Base-by-base conservation (phyloP, 2,329 filamentous ascomycete species). In the Gnomoniopsis smithogilvyi region DNA sequence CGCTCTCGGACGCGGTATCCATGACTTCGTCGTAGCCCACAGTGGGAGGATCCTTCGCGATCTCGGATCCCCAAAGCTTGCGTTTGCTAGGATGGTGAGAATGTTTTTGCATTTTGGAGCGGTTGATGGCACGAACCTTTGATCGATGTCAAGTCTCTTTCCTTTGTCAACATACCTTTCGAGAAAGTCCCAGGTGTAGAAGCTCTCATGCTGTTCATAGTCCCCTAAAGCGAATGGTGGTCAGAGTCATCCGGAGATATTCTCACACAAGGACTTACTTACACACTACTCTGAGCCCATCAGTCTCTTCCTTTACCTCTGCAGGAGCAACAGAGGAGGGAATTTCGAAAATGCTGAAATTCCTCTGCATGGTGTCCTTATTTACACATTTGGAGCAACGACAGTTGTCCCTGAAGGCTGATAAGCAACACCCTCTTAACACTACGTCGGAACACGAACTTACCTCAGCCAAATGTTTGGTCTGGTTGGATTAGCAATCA, bases 371-470 rank as follows among this genome's bases (percentile, higher is more conserved):
- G 4, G 90, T 93, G 62, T 86, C 82, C 58, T 83, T 82, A 70
- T 92, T 87, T 24, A 89, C 79, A 68, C 90, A 92, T 61, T 76
- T 70, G 1, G 72, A 66, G 68, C 89, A 93, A 60, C 85, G 87
- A 67, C 90, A 93, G 67, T 91, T 89, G 66, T 92, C 89, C 63
- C 89, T 87, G 15, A 12, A 22, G 15, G 21, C 12, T 3, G n/a
- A 21, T 59, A 11, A 63, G 50, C 36, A 3, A n/a, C 38, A 26
- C 30, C 10, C 8, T 19, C 11, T 3, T 45, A 24, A 2, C 1
- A 6, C 30, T 11, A 17, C 34, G 19, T 15, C 3, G 12, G 19
- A 26, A 14, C 22, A 11, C 14, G 6, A 33, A 10, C 58, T 58
- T 24, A 62, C 61, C 61, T 60, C 26, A 62, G 34, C 61, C 61